Evolutionary conservation across 2,329 filamentous ascomycete species (phyloP).

Genomic region (Fusarium sp.): DNA sequence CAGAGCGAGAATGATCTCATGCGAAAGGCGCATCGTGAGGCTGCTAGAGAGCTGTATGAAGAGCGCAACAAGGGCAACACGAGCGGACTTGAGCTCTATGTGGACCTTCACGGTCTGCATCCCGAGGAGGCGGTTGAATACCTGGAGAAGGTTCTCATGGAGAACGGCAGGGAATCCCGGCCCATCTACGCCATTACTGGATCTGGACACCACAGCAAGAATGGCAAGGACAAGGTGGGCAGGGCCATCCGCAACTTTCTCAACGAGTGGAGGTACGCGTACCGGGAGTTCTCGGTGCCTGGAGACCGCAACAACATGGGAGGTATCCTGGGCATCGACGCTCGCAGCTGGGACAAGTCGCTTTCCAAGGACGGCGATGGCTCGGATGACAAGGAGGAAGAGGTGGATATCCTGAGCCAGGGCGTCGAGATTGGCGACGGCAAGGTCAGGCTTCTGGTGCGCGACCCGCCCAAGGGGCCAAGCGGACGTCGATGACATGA

Average conservation of each 20-base stretch:
- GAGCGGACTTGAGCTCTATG: conserved; percentile 81
- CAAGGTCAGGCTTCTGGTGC: conserved; percentile 73
- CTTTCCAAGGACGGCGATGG: conserved; percentile 61
- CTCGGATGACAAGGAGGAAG: conserved; percentile 57
- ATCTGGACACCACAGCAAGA: conserved; percentile 97
- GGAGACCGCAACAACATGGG: conserved; percentile 89
- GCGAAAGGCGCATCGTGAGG: conserved; percentile 96
- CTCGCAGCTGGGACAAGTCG: conserved; percentile 74
- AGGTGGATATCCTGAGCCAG: conserved; percentile 71
- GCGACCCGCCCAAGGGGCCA: conserved; percentile 70
- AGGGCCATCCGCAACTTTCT: conserved; percentile 92
- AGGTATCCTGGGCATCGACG: conserved; percentile 78
- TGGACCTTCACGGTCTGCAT: conserved; percentile 98
- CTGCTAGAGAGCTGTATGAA: conserved; percentile 91
- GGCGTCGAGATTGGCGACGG: conserved; percentile 77
- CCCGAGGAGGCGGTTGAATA: conserved; percentile 97
- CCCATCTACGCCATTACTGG: conserved; percentile 97
- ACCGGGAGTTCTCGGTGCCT: conserved; percentile 94
- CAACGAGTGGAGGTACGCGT: conserved; percentile 95
- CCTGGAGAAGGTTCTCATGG: conserved; percentile 86
- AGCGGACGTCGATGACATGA: conserved; percentile 59
- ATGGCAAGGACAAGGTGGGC: conserved; percentile 98
- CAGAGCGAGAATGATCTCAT: conserved; percentile 98
- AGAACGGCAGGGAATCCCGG: conserved; percentile 78
- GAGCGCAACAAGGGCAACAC: conserved; percentile 82